phyloP scores from a whole-genome alignment of 2,329 filamentous ascomycete species.

The Xylariaceae sp. region DNA sequence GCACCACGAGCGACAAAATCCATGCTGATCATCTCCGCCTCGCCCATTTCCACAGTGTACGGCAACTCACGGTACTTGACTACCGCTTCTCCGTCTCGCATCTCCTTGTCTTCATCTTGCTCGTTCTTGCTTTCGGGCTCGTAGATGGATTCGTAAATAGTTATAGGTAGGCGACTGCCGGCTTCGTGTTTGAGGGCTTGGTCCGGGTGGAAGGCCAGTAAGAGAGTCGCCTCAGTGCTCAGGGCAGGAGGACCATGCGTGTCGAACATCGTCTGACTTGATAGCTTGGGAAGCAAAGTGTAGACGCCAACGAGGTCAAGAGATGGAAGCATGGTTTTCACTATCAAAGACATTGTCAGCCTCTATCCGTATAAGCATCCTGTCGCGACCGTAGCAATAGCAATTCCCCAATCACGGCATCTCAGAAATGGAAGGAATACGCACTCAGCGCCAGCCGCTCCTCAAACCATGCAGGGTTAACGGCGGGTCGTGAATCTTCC shows the following conservation, averaged over 20 bases:
- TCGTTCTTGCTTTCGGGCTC: slow-evolving; percentile 59
- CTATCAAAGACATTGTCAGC: slow-evolving; percentile 41
- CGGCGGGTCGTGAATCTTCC: slow-evolving; percentile 50
- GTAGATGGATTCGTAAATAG: slow-evolving; percentile 80
- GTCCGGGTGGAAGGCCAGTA: slow-evolving; percentile 79
- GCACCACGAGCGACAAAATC: slow-evolving; percentile 85
- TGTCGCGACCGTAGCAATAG: no score
- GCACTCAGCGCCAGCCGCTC: slow-evolving; percentile 79
- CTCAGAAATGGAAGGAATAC: slow-evolving; percentile 30
- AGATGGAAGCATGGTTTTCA: slow-evolving; percentile 81
- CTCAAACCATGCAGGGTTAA: slow-evolving; percentile 69
- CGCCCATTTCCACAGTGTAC: slow-evolving; percentile 86
- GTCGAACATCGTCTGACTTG: slow-evolving; percentile 28
- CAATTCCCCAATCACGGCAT: neutral
- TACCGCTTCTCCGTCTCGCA: slow-evolving; percentile 58
- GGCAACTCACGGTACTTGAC: slow-evolving; percentile 72
- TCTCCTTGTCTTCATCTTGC: slow-evolving; percentile 61
- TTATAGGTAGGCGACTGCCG: slow-evolving; percentile 79
- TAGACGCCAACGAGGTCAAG: slow-evolving; percentile 85
- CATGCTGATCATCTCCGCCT: slow-evolving; percentile 96
- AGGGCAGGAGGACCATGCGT: slow-evolving; percentile 66
- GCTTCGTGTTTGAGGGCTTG: slow-evolving; percentile 49
- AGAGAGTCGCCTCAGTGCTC: slow-evolving; percentile 79
- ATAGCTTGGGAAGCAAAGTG: slow-evolving; percentile 68
- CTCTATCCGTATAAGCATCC: neutral